Conservation (phyloP, 179 eudicot species). For the Amaranthus tricolor region DNA sequence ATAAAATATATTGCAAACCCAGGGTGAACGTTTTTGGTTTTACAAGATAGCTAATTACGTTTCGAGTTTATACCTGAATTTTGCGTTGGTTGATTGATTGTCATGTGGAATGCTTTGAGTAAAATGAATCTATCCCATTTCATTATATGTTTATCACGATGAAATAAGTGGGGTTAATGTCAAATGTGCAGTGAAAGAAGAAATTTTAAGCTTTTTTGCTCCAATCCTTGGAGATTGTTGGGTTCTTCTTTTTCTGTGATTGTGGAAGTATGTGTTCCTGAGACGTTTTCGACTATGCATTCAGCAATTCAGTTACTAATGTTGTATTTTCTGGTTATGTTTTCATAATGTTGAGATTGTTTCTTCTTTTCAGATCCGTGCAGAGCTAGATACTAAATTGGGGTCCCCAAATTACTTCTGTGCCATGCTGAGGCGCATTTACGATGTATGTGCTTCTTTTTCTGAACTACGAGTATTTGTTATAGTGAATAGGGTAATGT, state of each 20-base stretch:
- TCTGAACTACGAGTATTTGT: background rate
- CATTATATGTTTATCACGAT: too few species aligned
- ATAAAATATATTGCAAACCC: background rate
- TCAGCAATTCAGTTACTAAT: background rate
- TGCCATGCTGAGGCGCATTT: constrained; percentile 54
- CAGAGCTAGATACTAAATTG: constrained; percentile 70
- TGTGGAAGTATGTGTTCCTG: background rate
- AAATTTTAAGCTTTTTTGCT: background rate
- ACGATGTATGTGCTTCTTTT: constrained; percentile 44
- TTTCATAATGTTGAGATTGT: background rate
- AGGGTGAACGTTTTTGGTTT: too few species aligned
- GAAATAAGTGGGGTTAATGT: background rate
- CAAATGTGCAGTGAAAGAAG: background rate
- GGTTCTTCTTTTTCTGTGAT: background rate
- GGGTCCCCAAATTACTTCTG: constrained; percentile 58
- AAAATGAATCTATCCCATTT: too few species aligned
- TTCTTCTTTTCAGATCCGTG: constrained; percentile 47
- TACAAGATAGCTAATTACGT: too few species aligned
- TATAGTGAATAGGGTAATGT: background rate
- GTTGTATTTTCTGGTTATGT: background rate
- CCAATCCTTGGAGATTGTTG: background rate
- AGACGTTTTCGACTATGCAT: constrained; percentile 1
- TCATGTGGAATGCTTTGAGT: too few species aligned
- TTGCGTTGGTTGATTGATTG: too few species aligned
- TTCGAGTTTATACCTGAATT: too few species aligned